phyloP scores from a whole-genome alignment of 352 stramenopile species.

The Achlya hypogyna region DNA sequence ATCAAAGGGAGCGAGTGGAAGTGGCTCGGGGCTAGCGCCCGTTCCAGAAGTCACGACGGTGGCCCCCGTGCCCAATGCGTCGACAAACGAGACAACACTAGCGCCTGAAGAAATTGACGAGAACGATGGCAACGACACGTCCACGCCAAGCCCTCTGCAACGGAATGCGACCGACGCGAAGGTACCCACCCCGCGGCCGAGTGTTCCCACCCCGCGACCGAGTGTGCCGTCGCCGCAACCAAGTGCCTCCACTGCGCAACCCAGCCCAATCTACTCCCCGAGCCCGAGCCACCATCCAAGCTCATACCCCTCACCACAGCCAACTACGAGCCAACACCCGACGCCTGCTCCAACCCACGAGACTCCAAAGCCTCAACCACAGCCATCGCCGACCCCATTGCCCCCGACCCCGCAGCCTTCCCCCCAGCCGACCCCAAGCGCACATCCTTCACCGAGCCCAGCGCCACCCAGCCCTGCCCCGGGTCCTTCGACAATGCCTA shows the following conservation, averaged over 20 bases:
- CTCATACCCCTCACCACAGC: background rate
- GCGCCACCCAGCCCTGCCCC: background rate
- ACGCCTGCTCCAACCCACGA: background rate
- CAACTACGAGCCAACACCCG: background rate
- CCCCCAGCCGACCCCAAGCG: slow-evolving; percentile 3
- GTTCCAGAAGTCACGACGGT: too few species aligned
- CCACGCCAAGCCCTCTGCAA: too few species aligned
- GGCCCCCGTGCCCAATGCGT: too few species aligned
- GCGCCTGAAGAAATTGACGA: too few species aligned
- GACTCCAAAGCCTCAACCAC: background rate
- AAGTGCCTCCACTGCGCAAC: too few species aligned
- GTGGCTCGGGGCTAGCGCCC: background rate
- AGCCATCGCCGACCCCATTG: background rate
- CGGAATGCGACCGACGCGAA: too few species aligned
- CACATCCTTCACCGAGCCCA: background rate
- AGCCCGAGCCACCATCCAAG: background rate
- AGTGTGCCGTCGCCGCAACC: too few species aligned
- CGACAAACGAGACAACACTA: too few species aligned
- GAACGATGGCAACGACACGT: too few species aligned
- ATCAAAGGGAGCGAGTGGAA: background rate
- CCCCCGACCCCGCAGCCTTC: background rate
- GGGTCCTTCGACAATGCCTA: background rate
- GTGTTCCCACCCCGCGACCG: too few species aligned
- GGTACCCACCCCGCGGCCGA: background rate
- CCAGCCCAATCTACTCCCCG: background rate